Base-by-base conservation (phyloP, 257 asterid genomes). In the Rauvolfia tetraphylla region DNA sequence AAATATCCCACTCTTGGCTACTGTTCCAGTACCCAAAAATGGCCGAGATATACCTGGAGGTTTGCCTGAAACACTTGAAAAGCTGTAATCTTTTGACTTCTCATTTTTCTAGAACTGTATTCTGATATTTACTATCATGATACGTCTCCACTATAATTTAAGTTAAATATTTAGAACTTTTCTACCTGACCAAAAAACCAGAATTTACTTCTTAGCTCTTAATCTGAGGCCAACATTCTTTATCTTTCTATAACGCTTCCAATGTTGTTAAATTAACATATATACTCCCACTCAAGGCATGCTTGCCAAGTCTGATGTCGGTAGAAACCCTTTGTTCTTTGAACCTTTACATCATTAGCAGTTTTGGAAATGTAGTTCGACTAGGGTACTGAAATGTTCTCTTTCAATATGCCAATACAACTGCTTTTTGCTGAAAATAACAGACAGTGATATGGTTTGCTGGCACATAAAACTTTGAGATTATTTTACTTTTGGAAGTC, bases 31-130 rank as follows among this genome's bases (percentile, higher is more conserved):
- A 68, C 93, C 96, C 59, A 93, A 89, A 78, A 84, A 82, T 76
- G 97, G 96, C 77, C 78, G 90, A 81, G 96, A 93, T 81, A 86
- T 93, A 76, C 97, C 98, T 74, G 94, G 87, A 89, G 98, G 97
- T 93, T 86, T n/a, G 79, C 58, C 42, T 71, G 15, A 70, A 74
- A 39, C n/a, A 65, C 27, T 76, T 57, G 29, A 38, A 29, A 61
- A 10, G 67, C 15, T 46, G 51, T 61, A 18, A 53, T 53, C 25
- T 20, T 18, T 49, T 7, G 18, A 33, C 7, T 57, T 10, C 9
- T 72, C 33, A 0, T 10, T 33, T 56, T 51, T 38, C 27, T 34
- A 20, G 39, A 62, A 27, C 69, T 31, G 38, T 7, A 25, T 48
- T 51, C 36, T 20, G 46, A 31, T 18, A 10, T 18, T 33, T 65